Evolutionary conservation across 1,139 yeast species (phyloP), one percentile per base, ranked within the genome.

Genomic region (Debaryomyces coudertii): DNA sequence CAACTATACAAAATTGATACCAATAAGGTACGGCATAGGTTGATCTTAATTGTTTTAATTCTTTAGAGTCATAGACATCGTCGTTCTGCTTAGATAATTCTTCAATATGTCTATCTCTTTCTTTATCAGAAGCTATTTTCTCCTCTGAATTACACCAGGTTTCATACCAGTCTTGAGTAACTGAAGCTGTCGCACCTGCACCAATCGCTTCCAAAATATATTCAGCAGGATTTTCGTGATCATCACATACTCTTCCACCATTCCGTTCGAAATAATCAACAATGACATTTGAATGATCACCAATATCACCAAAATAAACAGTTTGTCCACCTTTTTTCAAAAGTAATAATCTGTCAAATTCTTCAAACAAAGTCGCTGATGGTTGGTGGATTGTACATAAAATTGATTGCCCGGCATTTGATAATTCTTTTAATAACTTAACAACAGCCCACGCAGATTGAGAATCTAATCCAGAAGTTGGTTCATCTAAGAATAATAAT

Each of bases 381-480:
- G 95, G 95, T 65, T 87, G 95, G 64, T 87, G 95, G 53, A 87
- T 87, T 9, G 95, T 87, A 69, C 93, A 87, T 60, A 87, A 68
- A 57, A 87, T 83, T 36, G 95, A 92, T 66, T 87, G 95, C 22
- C 95, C 95, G 54, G 83, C 83, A 61, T 80, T 74, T 16, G 93
- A 87, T 47, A 87, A 74, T 62, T 83, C 84, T 65, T 89, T 79
- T 80, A 87, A 80, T 64, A 88, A 73, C 60, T 83, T 82, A 63
- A 89, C 83, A 57, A 87, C 82, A 18, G 93, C 82, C 95, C 95
- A 87, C 7, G 96, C 95, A 47, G 96, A 86, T 67, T 89, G 96
- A 20, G 96, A 88, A 63, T 90, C 96, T 54, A 90, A 75, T 61
- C 97, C 97, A 5, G 96, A 89, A 18, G 97, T 90, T 7, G 97